Evolutionary conservation across 176 grass and related monocot genomes (phyloP).

Genomic region (Zoysia pacifica): DNA sequence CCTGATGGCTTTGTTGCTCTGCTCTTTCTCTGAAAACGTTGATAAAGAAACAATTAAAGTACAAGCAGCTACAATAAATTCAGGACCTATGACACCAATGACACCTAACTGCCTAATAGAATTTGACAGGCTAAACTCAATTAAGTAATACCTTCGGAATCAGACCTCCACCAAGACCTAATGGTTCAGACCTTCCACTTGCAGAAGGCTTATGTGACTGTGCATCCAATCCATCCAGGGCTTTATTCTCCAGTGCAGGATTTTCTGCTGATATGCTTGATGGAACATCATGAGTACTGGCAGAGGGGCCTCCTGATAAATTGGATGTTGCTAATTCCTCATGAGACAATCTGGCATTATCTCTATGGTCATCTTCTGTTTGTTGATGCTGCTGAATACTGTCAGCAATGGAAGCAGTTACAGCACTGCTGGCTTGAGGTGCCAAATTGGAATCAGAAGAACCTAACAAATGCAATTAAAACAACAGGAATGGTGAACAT

Average conservation of each 20-base stretch:
- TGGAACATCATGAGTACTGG: conserved; percentile 29
- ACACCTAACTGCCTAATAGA: conserved; percentile 4
- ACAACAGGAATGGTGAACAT: conserved; percentile 22
- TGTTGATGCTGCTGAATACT: conserved; percentile 28
- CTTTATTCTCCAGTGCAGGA: conserved; percentile 26
- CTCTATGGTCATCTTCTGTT: conserved; percentile 8
- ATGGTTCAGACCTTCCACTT: conserved; percentile 52
- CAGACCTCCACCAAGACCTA: conserved; percentile 87
- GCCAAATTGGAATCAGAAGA: conserved; percentile 18
- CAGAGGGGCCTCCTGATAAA: conserved; percentile 4
- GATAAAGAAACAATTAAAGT: conserved; percentile 20
- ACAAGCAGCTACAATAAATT: conserved; percentile 5
- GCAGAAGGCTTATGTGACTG: conserved; percentile 41
- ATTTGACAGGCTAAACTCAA: neutral
- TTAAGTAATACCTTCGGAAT: conserved; percentile 66
- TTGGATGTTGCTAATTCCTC: conserved; percentile 17
- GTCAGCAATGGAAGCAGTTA: conserved; percentile 10
- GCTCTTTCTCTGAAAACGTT: conserved; percentile 49
- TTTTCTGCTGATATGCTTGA: conserved; percentile 46
- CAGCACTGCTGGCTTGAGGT: conserved; percentile 28
- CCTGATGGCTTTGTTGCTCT: conserved; percentile 38
- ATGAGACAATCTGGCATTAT: neutral
- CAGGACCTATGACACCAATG: neutral
- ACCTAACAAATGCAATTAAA: conserved; percentile 35
- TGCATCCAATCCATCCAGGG: conserved; percentile 38